phyloP scores from a whole-genome alignment of 805 yeast genomes.

The Komagataella pastoris region DNA sequence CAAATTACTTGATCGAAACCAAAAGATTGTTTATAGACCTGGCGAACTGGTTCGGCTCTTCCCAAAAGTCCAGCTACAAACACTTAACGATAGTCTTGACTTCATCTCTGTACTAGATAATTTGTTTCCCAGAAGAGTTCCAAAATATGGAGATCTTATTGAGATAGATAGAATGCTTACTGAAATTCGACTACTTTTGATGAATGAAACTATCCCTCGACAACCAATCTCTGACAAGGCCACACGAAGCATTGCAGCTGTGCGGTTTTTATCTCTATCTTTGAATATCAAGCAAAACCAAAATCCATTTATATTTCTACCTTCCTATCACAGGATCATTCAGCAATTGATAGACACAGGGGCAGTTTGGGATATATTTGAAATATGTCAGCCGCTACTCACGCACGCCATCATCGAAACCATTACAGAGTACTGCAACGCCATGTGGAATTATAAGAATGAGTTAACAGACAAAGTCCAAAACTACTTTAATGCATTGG shows the following conservation, averaged over 20 bases:
- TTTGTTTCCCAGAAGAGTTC: slow-evolving; percentile 8
- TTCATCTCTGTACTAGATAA: slow-evolving; percentile 9
- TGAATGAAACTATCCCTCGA: slow-evolving; percentile 3
- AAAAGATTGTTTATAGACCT: slow-evolving; percentile 5
- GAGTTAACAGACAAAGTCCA: slow-evolving; percentile 9
- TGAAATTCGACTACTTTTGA: slow-evolving; percentile 8
- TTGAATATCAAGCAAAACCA: slow-evolving; percentile 14
- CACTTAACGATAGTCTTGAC: slow-evolving; percentile 5
- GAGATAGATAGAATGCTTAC: slow-evolving; percentile 10
- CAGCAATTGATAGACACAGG: slow-evolving; percentile 27
- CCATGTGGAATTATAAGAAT: slow-evolving; percentile 25
- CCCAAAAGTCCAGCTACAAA: slow-evolving; percentile 7
- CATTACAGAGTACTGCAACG: slow-evolving; percentile 28
- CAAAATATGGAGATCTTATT: slow-evolving; percentile 1
- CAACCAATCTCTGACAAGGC: slow-evolving; percentile 8
- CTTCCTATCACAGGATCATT: slow-evolving; percentile 23
- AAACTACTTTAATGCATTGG: slow-evolving; percentile 19
- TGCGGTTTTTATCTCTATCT: slow-evolving; percentile 20
- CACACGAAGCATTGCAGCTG: slow-evolving; percentile 15
- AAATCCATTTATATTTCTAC: slow-evolving; percentile 24
- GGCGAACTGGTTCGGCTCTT: slow-evolving; percentile 8
- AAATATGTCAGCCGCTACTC: slow-evolving; percentile 9
- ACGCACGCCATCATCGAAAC: slow-evolving; percentile 24
- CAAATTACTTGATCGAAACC: not conserved
- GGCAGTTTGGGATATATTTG: slow-evolving; percentile 16